Base-by-base conservation (phyloP, 257 asterid genomes). In the Solanum ossicruentum region DNA sequence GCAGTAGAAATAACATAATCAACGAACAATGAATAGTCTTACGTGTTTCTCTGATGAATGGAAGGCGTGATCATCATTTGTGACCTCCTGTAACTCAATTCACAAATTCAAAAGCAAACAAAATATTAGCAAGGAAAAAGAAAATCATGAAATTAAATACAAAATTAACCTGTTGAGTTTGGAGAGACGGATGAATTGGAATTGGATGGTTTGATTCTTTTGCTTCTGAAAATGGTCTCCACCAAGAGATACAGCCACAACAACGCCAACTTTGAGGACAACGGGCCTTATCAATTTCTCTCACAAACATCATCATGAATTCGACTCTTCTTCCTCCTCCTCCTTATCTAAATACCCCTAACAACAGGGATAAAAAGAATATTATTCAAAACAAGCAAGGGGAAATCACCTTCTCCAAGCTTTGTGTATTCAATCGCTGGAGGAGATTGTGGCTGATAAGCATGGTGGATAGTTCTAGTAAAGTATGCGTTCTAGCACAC, bases 201-300 rank as follows among this genome's bases (percentile, higher is more conserved):
- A 28, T 28, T 28, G 58, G 90, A 82, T 16, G 91, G 90, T 86
- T 87, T 90, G 65, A 84, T 82, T 83, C 78, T 87, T 84, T 85
- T 91, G 84, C 81, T 84, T 87, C 84, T 92, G 80, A 93, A 83
- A 80, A 91, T 69, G 79, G 95, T 86, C 84, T 82, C 98, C 98
- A 90, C 97, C 98, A 85, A 94, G 85, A 82, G 98, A 92, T 79
- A 92, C 47, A 65, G 91, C 97, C 85, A 92, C 88, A 87, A 91
- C 95, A 43, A 89, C 91, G 69, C 98, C 99, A 88, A 92, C 80
- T 90, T 91, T 93, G 87, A 96, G 83, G 57, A 92, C 86, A 83
- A 67, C 89, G 11, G 94, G 95, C 86, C 88, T 83, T 63, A 87
- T 92, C 21, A 9, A 45, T 73, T 85, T 52, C 2, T 52, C 2